Percentiles rank a stretch among this genome's conserved stretches.
Evolutionary conservation across 192 early-diverging fungal genomes (phyloP).

Genomic region (Chytriomyces hyalinus): DNA sequence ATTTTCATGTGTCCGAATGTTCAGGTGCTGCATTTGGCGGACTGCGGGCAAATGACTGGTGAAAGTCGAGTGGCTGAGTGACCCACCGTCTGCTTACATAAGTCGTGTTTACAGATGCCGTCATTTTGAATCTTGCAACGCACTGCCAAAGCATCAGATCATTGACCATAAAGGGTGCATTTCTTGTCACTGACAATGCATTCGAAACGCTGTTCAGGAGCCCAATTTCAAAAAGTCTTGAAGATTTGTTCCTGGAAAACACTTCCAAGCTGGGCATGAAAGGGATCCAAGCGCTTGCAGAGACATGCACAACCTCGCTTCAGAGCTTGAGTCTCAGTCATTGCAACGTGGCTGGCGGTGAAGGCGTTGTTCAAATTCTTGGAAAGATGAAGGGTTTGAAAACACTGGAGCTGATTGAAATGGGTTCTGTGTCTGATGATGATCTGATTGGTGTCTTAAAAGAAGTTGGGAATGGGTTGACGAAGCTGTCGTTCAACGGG

Average conservation of each 20-base stretch:
- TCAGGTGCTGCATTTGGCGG: conserved; percentile 65
- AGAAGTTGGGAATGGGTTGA: conserved; percentile 48
- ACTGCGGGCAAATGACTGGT: conserved; percentile 75
- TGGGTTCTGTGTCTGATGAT: conserved; percentile 56
- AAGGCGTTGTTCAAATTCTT: conserved; percentile 50
- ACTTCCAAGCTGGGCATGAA: conserved; percentile 42
- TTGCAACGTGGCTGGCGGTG: conserved; percentile 56
- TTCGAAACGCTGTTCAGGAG: conserved; percentile 68
- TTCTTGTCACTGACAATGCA: conserved; percentile 63
- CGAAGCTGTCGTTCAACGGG: conserved; percentile 59
- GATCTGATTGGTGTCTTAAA: conserved; percentile 51
- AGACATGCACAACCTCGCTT: conserved; percentile 33
- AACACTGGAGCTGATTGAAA: conserved; percentile 47
- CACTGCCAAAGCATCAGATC: conserved; percentile 56
- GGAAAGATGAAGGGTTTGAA: conserved; percentile 44
- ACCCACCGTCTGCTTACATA: not conserved
- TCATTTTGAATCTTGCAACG: conserved; percentile 34
- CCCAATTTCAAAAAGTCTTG: conserved; percentile 38
- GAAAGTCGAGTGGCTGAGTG: not conserved
- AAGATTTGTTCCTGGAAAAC: conserved; percentile 41
- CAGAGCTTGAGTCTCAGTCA: conserved; percentile 61
- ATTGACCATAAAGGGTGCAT: conserved; percentile 72
- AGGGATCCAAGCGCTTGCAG: conserved; percentile 31
- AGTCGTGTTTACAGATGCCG: conserved; percentile 35
- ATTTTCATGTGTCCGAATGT: conserved; percentile 67